Evolutionary conservation across 1,139 yeast genomes (phyloP).

Genomic region (Hyphopichia fennica): DNA sequence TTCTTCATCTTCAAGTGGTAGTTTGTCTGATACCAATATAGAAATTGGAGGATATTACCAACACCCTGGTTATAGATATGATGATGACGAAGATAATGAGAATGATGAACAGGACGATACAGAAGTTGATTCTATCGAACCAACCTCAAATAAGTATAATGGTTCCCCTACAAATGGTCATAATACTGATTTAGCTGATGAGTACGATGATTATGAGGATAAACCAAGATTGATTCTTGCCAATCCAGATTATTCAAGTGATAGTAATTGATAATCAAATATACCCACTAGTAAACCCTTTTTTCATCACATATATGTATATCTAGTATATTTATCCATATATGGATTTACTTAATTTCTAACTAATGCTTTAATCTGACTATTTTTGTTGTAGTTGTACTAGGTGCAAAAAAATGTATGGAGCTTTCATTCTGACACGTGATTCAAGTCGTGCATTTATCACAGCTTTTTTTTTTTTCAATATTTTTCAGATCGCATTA

Average conservation of each 20-base stretch:
- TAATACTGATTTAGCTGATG: constrained; percentile 9
- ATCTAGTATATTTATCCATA: no score
- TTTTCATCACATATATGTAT: no score
- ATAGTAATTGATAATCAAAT: constrained; percentile 18
- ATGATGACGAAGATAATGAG: constrained; percentile 24
- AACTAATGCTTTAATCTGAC: no score
- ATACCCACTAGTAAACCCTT: no score
- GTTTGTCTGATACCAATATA: constrained; percentile 22
- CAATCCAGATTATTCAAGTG: constrained; percentile 57
- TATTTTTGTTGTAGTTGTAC: no score
- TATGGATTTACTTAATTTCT: no score
- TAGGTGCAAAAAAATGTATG: no score
- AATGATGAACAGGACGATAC: constrained; percentile 16
- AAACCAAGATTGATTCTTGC: constrained; percentile 60
- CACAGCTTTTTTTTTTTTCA: background rate
- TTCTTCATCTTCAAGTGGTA: constrained; percentile 25
- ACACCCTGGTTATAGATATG: constrained; percentile 41
- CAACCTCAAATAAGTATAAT: background rate
- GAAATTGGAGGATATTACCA: constrained; percentile 40
- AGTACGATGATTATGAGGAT: constrained; percentile 37
- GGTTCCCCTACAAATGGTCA: no score
- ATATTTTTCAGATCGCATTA: constrained; percentile 1
- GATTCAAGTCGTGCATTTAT: background rate
- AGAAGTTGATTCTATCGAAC: constrained; percentile 12
- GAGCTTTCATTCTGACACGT: no score